phyloP scores from a whole-genome alignment of 345 rosid genomes.

The Lenwebbia sp. region DNA sequence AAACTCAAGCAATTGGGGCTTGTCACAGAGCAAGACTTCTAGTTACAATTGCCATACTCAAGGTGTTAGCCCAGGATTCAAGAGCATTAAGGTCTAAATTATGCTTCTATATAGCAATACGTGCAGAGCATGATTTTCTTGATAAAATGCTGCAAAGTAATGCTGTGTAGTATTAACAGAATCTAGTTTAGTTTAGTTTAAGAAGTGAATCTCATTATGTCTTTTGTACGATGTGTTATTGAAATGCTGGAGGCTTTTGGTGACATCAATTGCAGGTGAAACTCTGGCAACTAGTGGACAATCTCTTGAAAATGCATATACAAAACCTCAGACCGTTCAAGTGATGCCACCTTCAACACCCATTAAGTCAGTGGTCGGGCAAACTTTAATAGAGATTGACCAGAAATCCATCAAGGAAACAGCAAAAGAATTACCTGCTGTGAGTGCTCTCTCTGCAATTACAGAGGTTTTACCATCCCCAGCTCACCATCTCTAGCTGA shows the following conservation, averaged over 20 bases:
- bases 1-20: not conserved
- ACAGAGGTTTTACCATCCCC: conserved; percentile 6
- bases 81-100: not conserved
- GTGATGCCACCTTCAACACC: not conserved
- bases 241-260: not conserved
- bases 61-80: not conserved
- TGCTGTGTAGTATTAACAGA: not conserved
- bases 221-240: not conserved
- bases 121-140: not conserved
- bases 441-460: not conserved
- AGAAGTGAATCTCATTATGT: not conserved
- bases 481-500: conserved; percentile 8
- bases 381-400: not conserved
- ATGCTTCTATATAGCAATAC: not conserved
- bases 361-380: not conserved
- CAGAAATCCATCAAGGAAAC: not conserved
- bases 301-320: not conserved
- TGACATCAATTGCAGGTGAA: not conserved
- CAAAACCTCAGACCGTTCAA: not conserved
- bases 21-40: not conserved
- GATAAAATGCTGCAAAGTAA: not conserved
- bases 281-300: not conserved
- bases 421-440: conserved; percentile 5
- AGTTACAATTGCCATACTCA: not conserved
- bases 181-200: not conserved